These are phyloP conservation scores for Rhexocercosporidium sp. DNA, from an alignment of 2,329 filamentous ascomycete species.

Conservation along the genomic window DNA sequence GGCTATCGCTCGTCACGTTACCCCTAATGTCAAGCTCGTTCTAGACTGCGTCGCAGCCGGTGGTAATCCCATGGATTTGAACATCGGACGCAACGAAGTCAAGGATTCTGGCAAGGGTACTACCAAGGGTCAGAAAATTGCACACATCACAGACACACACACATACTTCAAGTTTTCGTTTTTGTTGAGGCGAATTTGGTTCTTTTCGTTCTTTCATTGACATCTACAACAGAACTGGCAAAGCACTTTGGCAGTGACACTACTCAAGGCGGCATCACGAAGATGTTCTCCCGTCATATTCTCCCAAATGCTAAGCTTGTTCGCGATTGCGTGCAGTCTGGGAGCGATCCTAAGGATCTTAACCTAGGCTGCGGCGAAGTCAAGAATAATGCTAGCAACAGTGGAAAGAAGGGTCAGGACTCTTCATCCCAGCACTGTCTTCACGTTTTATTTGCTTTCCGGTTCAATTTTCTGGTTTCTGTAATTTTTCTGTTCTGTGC, in stretches of 20 bases:
- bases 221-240: constrained; percentile 13
- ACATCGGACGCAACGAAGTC: background rate
- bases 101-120: constrained; percentile 4
- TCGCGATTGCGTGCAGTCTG: constrained; percentile 1
- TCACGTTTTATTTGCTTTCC: too few species aligned
- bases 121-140: background rate
- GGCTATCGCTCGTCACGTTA: constrained; percentile 12
- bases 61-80: constrained; percentile 13
- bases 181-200: background rate
- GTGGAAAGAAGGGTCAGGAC: constrained; percentile 11
- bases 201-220: constrained; percentile 7
- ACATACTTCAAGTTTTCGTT: constrained; percentile 10
- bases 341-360: constrained; percentile 22
- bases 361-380: constrained; percentile 30
- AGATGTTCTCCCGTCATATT: constrained; percentile 8
- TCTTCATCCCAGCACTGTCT: constrained; percentile 4
- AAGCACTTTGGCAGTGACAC: constrained; percentile 49
- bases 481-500: too few species aligned
- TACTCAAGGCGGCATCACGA: constrained; percentile 49
- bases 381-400: background rate
- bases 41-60: background rate
- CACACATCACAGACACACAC: background rate
- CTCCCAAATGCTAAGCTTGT: background rate
- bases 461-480: too few species aligned
- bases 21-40: constrained; percentile 7